Base-by-base conservation (phyloP, 106 monocot species). In the Acorus gramineus region DNA sequence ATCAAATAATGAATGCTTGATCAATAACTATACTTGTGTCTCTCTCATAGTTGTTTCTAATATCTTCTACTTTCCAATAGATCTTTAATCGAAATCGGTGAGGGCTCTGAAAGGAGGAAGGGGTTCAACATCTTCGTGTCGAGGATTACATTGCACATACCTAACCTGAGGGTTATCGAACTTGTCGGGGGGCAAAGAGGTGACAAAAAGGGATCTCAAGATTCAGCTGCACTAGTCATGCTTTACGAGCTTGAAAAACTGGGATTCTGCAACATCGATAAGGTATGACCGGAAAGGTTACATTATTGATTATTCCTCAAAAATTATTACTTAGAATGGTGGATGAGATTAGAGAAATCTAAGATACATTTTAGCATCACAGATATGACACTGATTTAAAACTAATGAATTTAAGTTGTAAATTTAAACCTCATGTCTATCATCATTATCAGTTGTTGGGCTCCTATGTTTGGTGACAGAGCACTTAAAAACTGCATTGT, bases 171-270 rank as follows among this genome's bases (percentile, higher is more conserved):
- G 4, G 47, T 44, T 2, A 68, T 91, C 43, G 73, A 70, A 14
- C 58, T 85, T 14, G 52, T 42, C 2, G 98, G 98, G 57, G 92
- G 89, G 6, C 53, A 56, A 14, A 63, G 80, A n/a, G 13, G 46
- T 2, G 98, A 98, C 56, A 98, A 98, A 70, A 92, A 92, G 75
- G 81, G 79, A 44, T 85, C 98, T 3, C 81, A 81, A 8, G 98
- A 98, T 52, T 88, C 98, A 2, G 98, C 98, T 42, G 91, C 98
- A 50, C 44, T 88, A 7, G 14, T 61, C 61, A 72, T 89, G 81
- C 87, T 98, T 47, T 77, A 81, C 43, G 76, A 83, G 70, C 91
- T 92, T n/a, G 75, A 86, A 48, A 85, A 69, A 62, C 80, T 43
- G 14, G 83, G 85, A 6, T 62, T 47, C n/a, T 98, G 91, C 46